Evolutionary conservation across 2,329 filamentous ascomycete species (phyloP).

Genomic region (Sporothrix humicola): DNA sequence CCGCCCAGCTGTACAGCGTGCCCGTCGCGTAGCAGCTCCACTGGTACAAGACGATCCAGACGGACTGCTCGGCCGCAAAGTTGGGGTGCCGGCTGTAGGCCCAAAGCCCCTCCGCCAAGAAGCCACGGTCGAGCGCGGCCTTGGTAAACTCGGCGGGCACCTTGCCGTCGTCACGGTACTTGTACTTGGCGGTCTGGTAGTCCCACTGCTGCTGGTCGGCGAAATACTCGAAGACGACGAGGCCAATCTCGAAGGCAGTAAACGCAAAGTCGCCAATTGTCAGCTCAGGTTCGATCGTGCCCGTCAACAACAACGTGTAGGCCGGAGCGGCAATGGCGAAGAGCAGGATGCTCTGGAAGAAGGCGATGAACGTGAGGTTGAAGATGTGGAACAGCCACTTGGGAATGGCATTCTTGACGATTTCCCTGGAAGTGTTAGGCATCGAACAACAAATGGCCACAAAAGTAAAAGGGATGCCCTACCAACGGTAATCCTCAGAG

Average conservation of each 20-base stretch:
- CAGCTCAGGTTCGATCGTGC: conserved; percentile 62
- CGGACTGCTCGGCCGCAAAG: conserved; percentile 86
- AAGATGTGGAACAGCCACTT: conserved; percentile 76
- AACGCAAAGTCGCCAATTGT: conserved; percentile 56
- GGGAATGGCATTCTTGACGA: conserved; percentile 70
- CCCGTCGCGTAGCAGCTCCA: conserved; percentile 81
- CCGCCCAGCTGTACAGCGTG: conserved; percentile 78
- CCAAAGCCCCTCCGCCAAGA: conserved; percentile 84
- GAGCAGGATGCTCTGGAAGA: conserved; percentile 81
- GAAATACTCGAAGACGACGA: conserved; percentile 73
- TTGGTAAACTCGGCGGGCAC: conserved; percentile 68
- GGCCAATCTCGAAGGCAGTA: conserved; percentile 52
- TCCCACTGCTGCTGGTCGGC: conserved; percentile 94
- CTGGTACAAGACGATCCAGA: conserved; percentile 88
- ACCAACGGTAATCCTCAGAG: conserved; percentile 94
- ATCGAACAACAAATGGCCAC: no score
- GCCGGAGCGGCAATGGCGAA: conserved; percentile 75
- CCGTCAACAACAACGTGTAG: conserved; percentile 79
- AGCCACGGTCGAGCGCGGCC: conserved; percentile 86
- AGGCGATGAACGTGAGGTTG: conserved; percentile 87
- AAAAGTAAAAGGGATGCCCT: conserved; percentile 26
- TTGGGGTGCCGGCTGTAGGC: conserved; percentile 91
- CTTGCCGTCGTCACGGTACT: conserved; percentile 75
- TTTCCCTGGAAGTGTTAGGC: conserved; percentile 57
- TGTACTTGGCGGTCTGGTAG: conserved; percentile 80